These are phyloP conservation scores for Pecoramyces ruminantium DNA, from an alignment of 192 early-diverging fungal genomes.

Conservation along the genomic window DNA sequence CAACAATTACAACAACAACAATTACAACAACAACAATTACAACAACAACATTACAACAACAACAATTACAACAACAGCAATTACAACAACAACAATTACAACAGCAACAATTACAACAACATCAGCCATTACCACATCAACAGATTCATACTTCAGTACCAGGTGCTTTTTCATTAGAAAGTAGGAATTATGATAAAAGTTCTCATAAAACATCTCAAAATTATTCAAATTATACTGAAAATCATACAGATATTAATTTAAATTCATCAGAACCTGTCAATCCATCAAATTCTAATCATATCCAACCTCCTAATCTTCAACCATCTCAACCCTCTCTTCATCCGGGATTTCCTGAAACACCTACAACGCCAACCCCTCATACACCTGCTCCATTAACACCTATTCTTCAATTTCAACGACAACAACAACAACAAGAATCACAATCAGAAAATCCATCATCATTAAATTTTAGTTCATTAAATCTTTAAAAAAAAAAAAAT, in stretches of 20 bases:
- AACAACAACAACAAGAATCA: not conserved
- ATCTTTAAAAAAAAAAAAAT: no score
- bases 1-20: not conserved
- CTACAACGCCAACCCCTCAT: not conserved
- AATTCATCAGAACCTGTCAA: not conserved
- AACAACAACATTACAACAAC: not conserved
- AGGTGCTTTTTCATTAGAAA: not conserved
- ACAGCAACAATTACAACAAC: not conserved
- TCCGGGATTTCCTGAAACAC: not conserved
- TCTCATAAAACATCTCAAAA: not conserved
- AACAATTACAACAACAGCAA: not conserved
- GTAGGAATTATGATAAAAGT: not conserved
- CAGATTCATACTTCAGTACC: not conserved
- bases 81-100: no score
- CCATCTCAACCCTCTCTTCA: not conserved
- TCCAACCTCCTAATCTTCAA: not conserved
- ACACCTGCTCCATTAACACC: not conserved
- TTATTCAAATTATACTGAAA: no score
- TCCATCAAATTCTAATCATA: not conserved
- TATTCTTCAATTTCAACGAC: not conserved
- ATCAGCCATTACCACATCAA: not conserved
- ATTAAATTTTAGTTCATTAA: not conserved
- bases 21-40: not conserved
- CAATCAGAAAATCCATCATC: not conserved
- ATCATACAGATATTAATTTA: no score